Conservation (phyloP, 805 yeast species). For the Brettanomyces bruxellensis region DNA sequence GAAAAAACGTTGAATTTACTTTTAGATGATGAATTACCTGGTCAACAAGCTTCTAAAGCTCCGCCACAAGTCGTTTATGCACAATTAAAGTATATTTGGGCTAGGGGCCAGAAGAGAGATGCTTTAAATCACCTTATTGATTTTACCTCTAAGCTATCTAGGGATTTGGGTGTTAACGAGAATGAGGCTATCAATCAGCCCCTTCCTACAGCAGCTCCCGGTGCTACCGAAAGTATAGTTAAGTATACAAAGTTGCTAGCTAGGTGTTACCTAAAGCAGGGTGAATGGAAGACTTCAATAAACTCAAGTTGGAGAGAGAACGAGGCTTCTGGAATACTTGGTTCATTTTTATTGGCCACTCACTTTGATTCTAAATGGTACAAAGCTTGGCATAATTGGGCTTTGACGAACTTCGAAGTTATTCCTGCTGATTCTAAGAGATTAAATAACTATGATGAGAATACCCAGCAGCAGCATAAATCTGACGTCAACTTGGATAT, state of each 20-base stretch:
- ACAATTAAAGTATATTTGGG: conserved; percentile 95
- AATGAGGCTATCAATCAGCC: conserved; percentile 84
- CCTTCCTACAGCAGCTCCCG: conserved; percentile 63
- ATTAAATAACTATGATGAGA: conserved; percentile 9
- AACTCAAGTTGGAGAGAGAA: conserved; percentile 74
- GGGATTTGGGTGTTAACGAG: conserved; percentile 78
- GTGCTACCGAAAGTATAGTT: conserved; percentile 65
- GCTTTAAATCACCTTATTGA: conserved; percentile 81
- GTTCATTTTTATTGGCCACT: conserved; percentile 88
- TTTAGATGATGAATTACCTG: conserved; percentile 51
- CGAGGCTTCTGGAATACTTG: conserved; percentile 68
- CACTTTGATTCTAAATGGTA: conserved; percentile 92
- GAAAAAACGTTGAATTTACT: conserved; percentile 81
- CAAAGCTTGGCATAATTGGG: conserved; percentile 99
- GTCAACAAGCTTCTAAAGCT: conserved; percentile 49
- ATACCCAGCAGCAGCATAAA: conserved; percentile 6
- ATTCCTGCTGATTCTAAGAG: conserved; percentile 46
- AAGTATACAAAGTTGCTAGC: conserved; percentile 82
- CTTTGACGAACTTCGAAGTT: conserved; percentile 93
- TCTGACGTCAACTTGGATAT: conserved; percentile 37
- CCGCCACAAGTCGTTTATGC: conserved; percentile 98
- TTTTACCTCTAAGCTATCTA: conserved; percentile 85
- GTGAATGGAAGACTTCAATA: conserved; percentile 93
- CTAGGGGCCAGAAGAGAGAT: conserved; percentile 79
- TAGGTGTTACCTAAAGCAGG: conserved; percentile 92